phyloP scores from a whole-genome alignment of 331 rosid species.

The Acacia concinna region DNA sequence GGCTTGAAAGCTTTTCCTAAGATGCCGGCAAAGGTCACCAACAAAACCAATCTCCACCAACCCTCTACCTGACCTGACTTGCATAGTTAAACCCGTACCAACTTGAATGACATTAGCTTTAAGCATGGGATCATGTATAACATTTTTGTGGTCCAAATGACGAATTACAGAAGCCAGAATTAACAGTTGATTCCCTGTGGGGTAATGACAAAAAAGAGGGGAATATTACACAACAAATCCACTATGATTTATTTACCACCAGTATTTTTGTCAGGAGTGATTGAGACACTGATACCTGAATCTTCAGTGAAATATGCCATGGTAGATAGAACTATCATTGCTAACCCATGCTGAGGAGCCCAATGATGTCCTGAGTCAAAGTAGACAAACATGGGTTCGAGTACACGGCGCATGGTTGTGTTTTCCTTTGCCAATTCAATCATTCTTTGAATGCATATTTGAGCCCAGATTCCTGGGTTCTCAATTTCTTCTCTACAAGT shows the following conservation, averaged over 20 bases:
- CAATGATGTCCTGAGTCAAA: conserved; percentile 85
- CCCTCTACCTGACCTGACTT: conserved; percentile 64
- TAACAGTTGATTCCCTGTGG: conserved; percentile 74
- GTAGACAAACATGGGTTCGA: conserved; percentile 89
- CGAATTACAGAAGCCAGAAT: conserved; percentile 74
- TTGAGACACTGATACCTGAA: conserved; percentile 43
- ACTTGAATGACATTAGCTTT: conserved; percentile 75
- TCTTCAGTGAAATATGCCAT: conserved; percentile 73
- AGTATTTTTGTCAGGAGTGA: not conserved
- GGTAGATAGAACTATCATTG: conserved; percentile 74
- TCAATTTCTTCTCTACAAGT: conserved; percentile 80
- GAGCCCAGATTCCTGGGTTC: conserved; percentile 86
- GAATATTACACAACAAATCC: not conserved
- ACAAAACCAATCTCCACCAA: conserved; percentile 85
- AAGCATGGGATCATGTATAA: conserved; percentile 69
- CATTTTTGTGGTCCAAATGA: conserved; percentile 95
- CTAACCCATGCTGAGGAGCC: conserved; percentile 76
- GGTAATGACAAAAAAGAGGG: conserved; percentile 15
- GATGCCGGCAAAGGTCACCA: conserved; percentile 90
- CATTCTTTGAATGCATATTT: conserved; percentile 87
- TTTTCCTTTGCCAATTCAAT: conserved; percentile 88
- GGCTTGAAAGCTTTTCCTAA: conserved; percentile 96
- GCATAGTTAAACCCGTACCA: conserved; percentile 75
- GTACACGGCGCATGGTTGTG: conserved; percentile 85
- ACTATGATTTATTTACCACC: conserved; percentile 1